A percentile compares a stretch with the other conserved stretches of the same genome.
phyloP scores from a whole-genome alignment of 1,284 basidiomycete genomes.

The Apiotrichum domesticum region DNA sequence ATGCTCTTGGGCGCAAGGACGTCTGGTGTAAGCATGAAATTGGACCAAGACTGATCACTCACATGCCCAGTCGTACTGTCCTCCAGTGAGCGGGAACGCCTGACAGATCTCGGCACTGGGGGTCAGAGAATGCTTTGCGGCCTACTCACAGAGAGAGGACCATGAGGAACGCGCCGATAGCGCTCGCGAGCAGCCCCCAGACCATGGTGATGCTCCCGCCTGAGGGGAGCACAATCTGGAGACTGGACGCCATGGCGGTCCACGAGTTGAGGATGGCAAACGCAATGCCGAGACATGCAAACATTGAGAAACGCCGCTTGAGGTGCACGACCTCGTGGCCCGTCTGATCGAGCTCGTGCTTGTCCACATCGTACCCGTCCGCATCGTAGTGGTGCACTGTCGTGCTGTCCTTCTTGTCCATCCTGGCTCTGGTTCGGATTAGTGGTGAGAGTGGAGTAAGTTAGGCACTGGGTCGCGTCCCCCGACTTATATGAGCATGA shows the following conservation, averaged over 20 bases:
- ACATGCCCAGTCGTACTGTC: constrained; percentile 42
- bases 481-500: too few relatives aligned
- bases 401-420: neutral
- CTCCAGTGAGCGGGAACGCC: constrained; percentile 24
- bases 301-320: constrained; percentile 10
- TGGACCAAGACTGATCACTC: neutral
- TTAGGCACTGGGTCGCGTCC: too few relatives aligned
- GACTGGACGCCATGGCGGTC: constrained; percentile 9
- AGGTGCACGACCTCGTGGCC: constrained; percentile 6
- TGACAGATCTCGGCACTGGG: constrained; percentile 13
- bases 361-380: neutral
- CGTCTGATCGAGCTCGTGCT: neutral
- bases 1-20: constrained; percentile 24
- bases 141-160: constrained; percentile 22
- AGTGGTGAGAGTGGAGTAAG: too few relatives aligned
- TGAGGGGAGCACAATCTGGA: constrained; percentile 25
- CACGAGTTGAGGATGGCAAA: constrained; percentile 18
- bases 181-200: constrained; percentile 37
- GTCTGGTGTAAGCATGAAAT: constrained; percentile 1
- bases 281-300: constrained; percentile 14
- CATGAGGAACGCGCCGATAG: constrained; percentile 29
- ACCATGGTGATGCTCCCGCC: constrained; percentile 39
- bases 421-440: neutral
- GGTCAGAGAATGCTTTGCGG: neutral
- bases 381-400: neutral